These are phyloP conservation scores for Micromonas pusilla DNA, from an alignment of 139 green algal species.

Conservation along the genomic window DNA sequence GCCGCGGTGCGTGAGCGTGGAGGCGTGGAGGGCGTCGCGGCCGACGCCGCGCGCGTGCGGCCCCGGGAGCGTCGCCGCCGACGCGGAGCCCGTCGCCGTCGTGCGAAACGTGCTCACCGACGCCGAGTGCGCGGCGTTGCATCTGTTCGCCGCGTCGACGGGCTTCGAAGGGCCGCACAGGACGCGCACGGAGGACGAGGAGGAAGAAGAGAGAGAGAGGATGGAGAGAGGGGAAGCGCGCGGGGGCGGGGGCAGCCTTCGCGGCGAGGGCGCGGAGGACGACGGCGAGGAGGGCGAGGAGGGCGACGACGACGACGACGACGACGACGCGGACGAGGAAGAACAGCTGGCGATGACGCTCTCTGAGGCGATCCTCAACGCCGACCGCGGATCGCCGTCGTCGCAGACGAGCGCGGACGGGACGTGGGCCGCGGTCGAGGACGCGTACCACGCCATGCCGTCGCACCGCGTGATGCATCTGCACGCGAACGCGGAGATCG, in stretches of 20 bases:
- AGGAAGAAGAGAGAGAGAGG: too few species aligned
- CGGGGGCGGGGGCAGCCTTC: too few species aligned
- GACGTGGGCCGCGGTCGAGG: background rate
- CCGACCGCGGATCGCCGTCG: too few species aligned
- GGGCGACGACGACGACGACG: background rate
- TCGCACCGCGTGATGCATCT: conserved; percentile 2
- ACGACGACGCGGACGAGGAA: background rate
- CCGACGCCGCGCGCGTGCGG: background rate
- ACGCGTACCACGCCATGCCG: background rate
- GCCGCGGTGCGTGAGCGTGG: background rate
- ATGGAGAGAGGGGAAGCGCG: too few species aligned
- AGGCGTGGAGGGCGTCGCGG: background rate
- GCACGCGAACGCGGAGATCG: background rate
- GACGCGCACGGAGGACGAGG: too few species aligned
- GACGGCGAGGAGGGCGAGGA: background rate
- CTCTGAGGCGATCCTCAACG: background rate
- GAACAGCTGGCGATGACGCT: background rate
- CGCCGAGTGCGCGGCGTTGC: background rate
- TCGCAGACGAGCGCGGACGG: background rate
- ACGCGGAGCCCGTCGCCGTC: background rate
- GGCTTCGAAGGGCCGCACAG: too few species aligned
- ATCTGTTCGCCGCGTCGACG: background rate
- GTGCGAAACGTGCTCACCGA: background rate
- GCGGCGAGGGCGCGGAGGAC: background rate
- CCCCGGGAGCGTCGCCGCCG: background rate